Conservation (phyloP, 2,329 filamentous ascomycete genomes). For the Colletotrichum horii region DNA sequence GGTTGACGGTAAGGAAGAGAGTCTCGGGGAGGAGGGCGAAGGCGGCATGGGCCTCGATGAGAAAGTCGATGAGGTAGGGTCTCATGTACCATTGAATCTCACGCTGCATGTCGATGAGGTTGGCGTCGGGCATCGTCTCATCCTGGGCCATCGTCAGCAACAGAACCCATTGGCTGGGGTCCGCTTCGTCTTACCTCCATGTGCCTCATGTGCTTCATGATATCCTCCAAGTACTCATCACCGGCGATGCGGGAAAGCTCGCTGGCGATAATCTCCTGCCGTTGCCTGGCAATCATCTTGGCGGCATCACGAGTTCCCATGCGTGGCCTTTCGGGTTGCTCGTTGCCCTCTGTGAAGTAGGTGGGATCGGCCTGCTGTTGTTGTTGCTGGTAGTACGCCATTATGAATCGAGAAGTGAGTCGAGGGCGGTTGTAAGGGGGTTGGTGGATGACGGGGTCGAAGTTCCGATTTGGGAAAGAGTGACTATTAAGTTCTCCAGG, state of each 20-base stretch:
- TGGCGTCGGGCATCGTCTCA: constrained; percentile 92
- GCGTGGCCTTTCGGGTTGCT: constrained; percentile 56
- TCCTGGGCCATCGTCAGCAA: constrained; percentile 45
- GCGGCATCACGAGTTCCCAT: constrained; percentile 77
- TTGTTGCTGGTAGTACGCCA: constrained; percentile 48
- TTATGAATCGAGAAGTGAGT: constrained; percentile 39
- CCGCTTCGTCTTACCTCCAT: constrained; percentile 74
- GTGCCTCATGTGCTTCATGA: constrained; percentile 90
- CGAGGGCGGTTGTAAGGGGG: constrained; percentile 32
- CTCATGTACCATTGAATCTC: constrained; percentile 99
- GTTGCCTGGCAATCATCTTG: constrained; percentile 79
- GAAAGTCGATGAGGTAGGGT: constrained; percentile 96
- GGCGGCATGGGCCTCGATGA: constrained; percentile 94
- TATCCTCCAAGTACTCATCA: constrained; percentile 93
- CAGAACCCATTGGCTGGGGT: too few relatives aligned
- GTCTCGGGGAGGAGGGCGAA: constrained; percentile 95
- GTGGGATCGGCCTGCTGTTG: constrained; percentile 44
- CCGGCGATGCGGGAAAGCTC: constrained; percentile 85
- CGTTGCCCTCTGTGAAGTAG: constrained; percentile 61
- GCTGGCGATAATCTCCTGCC: constrained; percentile 86
- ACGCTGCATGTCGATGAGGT: constrained; percentile 97
- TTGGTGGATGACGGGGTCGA: constrained; percentile 25
- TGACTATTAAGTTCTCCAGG: constrained; percentile 33
- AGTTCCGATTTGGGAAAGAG: constrained; percentile 48
- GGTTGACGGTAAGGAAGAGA: constrained; percentile 93